Base-by-base conservation (phyloP, 164 flowering plant species). In the Pachysandra terminalis region DNA sequence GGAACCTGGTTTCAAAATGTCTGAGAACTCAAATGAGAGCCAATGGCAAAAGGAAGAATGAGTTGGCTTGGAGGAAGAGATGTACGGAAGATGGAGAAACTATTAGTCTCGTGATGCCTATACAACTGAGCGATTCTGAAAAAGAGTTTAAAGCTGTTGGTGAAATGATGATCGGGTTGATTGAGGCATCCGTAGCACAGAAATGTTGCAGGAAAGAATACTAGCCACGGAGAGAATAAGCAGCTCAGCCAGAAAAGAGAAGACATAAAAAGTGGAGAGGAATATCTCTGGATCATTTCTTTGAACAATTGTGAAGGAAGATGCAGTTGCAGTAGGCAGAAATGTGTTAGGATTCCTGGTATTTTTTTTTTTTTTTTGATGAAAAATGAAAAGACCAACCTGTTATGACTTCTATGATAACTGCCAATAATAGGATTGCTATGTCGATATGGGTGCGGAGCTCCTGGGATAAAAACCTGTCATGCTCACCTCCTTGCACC, bases 161-260 rank as follows among this genome's bases (percentile, higher is more conserved):
- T 21, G 75, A 68, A 6, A 16, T 71, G 19, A 75, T 75, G 75
- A 68, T 75, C 26, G 75, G 79, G 40, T 60, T 75, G 28, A 67
- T 75, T 54, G 70, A 75, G 59, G 70, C 60, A 12, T 68, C 45
- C 48, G 64, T 59, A 48, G 45, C 27, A 37, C 63, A 59, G 5
- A 56, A 70, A 76, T 68, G 63, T 72, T 65, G 79, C 73, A 45
- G 79, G 73, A 28, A 53, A 66, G 19, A 37, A 23, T 61, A 22
- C 5, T 60, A 59, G 32, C 25, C 23, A 24, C 15, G 37, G 49
- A 5, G 51, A 51, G 17, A 48, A 25, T 27, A 58, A 67, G 56
- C n/a, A 41, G 27, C 10, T 52, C 19, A 35, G 0, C 26, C 64
- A 13, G 15, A 22, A 32, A 14, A 60, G 19, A n/a, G 32, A 32